Evolutionary conservation across 2,329 filamentous ascomycete genomes (phyloP), one percentile per base, ranked within the genome.

Genomic region (Sphaerulina musiva): DNA sequence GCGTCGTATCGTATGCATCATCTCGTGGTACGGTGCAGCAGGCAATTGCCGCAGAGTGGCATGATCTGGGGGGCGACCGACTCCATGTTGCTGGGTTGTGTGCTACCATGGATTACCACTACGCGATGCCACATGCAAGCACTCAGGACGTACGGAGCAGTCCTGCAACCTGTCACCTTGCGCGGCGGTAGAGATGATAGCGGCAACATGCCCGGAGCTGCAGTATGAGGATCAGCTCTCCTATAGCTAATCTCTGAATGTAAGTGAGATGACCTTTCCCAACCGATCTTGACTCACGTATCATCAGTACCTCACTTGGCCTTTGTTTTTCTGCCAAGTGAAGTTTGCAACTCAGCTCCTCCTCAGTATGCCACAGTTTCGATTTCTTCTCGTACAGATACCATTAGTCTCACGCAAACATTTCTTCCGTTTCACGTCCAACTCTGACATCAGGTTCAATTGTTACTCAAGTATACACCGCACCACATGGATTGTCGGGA

Each of bases 391-490:
- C 26, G 26, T 29, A 29, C 26, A 29, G 26, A 29, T 29, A 29
- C 3, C 5, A 29, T 29, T 29, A 29, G 26, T 29, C 26, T 29
- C 26, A 29, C 26, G 26, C 34, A 38, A 38, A 38, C 34, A 31
- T 36, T 39, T 23, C 32, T 29, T 46, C 29, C 42, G 45, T 17
- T 14, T 34, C 42, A 45, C 12, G 48, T 51, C 42, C 48, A 51
- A 51, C 48, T 46, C 45, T 26, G 32, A 51, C 48, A 46, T 34
- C 48, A 41, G 41, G 48, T 51, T 51, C 48, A 45, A 11, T 38
- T 32, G 41, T 51, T 51, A 51, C 48, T 12, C 42, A 44, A 26
- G 12, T 7, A 29, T 29, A 26, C 20, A 44, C 14, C 42, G 17
- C 42, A 10, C 1, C 42, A 38, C 34, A 38, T 38, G 34, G 34